Conservation (phyloP, 768 basidiomycete genomes). For the Trametes cingulata region DNA sequence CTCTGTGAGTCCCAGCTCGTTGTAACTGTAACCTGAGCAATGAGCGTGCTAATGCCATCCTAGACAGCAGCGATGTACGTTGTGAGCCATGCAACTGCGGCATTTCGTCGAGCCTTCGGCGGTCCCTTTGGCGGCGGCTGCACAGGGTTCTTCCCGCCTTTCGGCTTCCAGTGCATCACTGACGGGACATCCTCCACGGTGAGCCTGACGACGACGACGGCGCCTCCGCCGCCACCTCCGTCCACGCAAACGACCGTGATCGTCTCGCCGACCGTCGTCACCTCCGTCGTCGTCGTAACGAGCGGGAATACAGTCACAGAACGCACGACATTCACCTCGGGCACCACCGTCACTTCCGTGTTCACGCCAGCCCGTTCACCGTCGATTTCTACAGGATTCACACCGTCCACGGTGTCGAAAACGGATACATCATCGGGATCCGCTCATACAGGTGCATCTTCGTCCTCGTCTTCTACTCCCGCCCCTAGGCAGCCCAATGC, state of each 20-base stretch:
- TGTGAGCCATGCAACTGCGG: too few relatives aligned
- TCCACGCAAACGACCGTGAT: slow-evolving; percentile 1
- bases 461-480: background rate
- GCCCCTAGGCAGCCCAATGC: background rate
- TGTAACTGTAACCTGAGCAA: too few relatives aligned
- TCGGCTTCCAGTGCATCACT: background rate
- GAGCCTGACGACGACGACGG: background rate
- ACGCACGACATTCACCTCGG: background rate
- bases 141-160: background rate
- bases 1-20: too few relatives aligned
- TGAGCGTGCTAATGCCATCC: background rate
- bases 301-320: background rate
- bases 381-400: too few relatives aligned
- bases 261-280: background rate
- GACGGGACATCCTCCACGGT: background rate
- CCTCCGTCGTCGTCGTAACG: slow-evolving; percentile 1
- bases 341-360: background rate
- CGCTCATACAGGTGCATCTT: background rate
- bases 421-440: background rate
- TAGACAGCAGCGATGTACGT: background rate
- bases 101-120: background rate
- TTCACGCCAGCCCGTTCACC: background rate
- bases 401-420: background rate
- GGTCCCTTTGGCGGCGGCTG: background rate
- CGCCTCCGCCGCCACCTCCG: background rate